Percentiles rank a stretch among this genome's conserved stretches.
These are phyloP conservation scores for Cutaneotrichosporon curvatum DNA, from an alignment of 1,284 basidiomycete species.

Conservation along the genomic window DNA sequence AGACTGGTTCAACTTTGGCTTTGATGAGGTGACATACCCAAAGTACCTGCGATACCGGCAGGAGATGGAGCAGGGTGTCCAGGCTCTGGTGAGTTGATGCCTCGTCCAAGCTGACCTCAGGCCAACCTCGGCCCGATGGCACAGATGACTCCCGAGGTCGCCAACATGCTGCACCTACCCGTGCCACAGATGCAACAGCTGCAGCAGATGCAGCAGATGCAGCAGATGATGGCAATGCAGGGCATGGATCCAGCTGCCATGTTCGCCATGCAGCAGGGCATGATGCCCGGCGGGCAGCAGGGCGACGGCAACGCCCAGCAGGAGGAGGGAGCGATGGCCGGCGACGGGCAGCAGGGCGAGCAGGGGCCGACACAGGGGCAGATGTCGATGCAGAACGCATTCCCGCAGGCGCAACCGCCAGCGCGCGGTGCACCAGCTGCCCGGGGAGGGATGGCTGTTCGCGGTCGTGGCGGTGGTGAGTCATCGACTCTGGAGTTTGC, in stretches of 20 bases:
- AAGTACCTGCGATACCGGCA: constrained; percentile 80
- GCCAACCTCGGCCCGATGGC: constrained; percentile 29
- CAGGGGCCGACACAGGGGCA: constrained; percentile 8
- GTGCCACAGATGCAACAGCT: constrained; percentile 48
- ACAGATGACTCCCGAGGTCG: constrained; percentile 30
- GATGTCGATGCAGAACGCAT: constrained; percentile 6
- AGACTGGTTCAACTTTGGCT: constrained; percentile 99
- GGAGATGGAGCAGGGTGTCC: constrained; percentile 60
- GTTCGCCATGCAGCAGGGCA: constrained; percentile 23
- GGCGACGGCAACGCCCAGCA: constrained; percentile 5
- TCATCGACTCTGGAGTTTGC: too few species aligned
- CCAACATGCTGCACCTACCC: constrained; percentile 25
- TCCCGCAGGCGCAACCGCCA: constrained; percentile 1
- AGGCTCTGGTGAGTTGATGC: constrained; percentile 39
- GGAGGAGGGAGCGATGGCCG: constrained; percentile 3
- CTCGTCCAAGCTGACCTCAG: constrained; percentile 13
- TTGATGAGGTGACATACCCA: constrained; percentile 93
- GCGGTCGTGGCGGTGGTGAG: constrained; percentile 32
- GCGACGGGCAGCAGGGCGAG: neutral
- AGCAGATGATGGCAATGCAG: constrained; percentile 36
- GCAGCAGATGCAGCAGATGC: constrained; percentile 32
- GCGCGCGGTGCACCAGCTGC: constrained; percentile 19
- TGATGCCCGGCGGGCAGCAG: constrained; percentile 9
- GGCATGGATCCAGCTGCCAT: constrained; percentile 42
- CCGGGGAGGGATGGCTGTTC: constrained; percentile 18